Evolutionary conservation across 2,329 filamentous ascomycete species (phyloP).

Genomic region (Microdochium bolleyi): DNA sequence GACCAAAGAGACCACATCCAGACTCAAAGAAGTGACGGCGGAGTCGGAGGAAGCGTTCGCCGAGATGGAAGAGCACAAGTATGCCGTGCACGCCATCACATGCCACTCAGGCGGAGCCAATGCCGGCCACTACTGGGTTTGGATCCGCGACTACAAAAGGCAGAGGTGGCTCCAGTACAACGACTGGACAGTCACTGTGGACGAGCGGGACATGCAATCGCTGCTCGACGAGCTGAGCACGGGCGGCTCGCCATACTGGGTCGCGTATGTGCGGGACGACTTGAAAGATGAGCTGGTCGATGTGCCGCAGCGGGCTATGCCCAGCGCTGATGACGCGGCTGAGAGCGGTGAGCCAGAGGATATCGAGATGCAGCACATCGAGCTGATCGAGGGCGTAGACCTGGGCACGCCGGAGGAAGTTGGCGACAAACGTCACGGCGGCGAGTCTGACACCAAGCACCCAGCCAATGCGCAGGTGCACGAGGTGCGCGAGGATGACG

Average conservation of each 20-base stretch:
- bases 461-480: neutral
- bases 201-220: slow-evolving; percentile 51
- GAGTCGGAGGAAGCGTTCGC: slow-evolving; percentile 47
- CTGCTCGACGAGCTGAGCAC: slow-evolving; percentile 62
- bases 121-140: slow-evolving; percentile 93
- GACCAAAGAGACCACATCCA: slow-evolving; percentile 35
- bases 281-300: slow-evolving; percentile 46
- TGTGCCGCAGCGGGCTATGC: slow-evolving; percentile 29
- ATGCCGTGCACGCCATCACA: slow-evolving; percentile 85
- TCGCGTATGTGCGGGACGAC: slow-evolving; percentile 72
- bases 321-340: neutral
- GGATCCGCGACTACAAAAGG: slow-evolving; percentile 81
- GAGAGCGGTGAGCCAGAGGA: neutral
- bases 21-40: slow-evolving; percentile 30
- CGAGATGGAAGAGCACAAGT: slow-evolving; percentile 58
- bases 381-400: neutral
- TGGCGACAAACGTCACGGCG: neutral
- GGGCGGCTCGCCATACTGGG: slow-evolving; percentile 71
- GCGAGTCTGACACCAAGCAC: neutral
- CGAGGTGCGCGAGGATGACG: neutral
- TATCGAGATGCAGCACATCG: neutral
- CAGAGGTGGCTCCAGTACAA: slow-evolving; percentile 91
- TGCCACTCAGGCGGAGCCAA: slow-evolving; percentile 65
- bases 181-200: slow-evolving; percentile 69
- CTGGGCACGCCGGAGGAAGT: neutral